phyloP scores from a whole-genome alignment of 2,329 filamentous ascomycete species.

The Penicillium hordei region DNA sequence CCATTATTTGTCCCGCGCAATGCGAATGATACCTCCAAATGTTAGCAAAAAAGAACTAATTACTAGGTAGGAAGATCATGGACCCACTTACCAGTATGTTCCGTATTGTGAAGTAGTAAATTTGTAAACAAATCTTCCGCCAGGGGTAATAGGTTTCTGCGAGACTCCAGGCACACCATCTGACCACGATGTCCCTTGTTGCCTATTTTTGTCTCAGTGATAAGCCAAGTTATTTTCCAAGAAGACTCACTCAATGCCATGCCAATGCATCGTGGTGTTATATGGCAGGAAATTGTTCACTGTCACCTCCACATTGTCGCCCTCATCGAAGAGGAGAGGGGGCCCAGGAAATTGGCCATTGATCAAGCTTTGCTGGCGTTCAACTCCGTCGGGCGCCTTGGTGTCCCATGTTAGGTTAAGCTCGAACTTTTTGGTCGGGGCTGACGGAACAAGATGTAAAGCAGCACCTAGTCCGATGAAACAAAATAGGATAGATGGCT shows the following conservation, averaged over 20 bases:
- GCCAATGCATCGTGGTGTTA: constrained; percentile 31
- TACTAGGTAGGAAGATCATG: background rate
- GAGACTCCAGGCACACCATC: constrained; percentile 58
- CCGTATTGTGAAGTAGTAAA: constrained; percentile 56
- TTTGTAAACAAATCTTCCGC: constrained; percentile 49
- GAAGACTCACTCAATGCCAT: constrained; percentile 26
- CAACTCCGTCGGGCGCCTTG: constrained; percentile 29
- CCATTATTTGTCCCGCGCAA: constrained; percentile 53
- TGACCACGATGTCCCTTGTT: constrained; percentile 54
- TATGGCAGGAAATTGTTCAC: constrained; percentile 30
- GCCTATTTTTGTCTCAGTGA: constrained; percentile 15
- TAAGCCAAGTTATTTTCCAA: background rate
- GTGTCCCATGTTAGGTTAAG: constrained; percentile 36
- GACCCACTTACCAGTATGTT: constrained; percentile 44
- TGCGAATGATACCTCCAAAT: constrained; percentile 56
- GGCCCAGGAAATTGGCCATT: constrained; percentile 34
- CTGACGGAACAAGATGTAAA: background rate
- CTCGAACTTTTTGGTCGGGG: constrained; percentile 20
- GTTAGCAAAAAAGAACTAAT: background rate
- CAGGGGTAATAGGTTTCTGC: constrained; percentile 52
- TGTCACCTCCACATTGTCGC: constrained; percentile 30
- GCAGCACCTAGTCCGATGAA: constrained; percentile 1
- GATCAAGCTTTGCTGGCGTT: constrained; percentile 28
- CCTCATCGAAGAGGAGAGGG: constrained; percentile 25
- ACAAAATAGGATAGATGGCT: background rate